Conservation (phyloP, 306 rosid genomes). For the Morella rubra region DNA sequence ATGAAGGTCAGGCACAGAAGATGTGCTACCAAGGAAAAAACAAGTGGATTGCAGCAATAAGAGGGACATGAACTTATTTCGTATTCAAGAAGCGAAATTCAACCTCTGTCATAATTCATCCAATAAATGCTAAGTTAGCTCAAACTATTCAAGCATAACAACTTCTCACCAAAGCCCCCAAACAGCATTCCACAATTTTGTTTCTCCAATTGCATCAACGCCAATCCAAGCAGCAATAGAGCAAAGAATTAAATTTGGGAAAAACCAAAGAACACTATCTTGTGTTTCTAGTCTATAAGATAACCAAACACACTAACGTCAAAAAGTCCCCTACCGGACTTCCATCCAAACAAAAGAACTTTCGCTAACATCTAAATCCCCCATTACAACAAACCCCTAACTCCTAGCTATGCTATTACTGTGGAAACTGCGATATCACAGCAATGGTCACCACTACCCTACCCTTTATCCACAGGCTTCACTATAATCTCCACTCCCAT, state of each 20-base stretch:
- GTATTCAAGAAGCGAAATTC: not conserved
- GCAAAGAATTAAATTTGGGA: slow-evolving; percentile 29
- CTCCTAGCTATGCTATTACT: slow-evolving; percentile 35
- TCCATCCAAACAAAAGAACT: slow-evolving; percentile 26
- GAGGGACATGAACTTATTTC: not conserved
- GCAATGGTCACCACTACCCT: slow-evolving; percentile 14
- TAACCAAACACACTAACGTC: slow-evolving; percentile 24
- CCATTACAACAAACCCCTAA: slow-evolving; percentile 32
- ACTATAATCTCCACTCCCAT: slow-evolving; percentile 13
- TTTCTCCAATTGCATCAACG: slow-evolving; percentile 14
- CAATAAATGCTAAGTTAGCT: slow-evolving; percentile 20
- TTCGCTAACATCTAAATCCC: slow-evolving; percentile 34
- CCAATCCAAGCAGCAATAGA: slow-evolving; percentile 33
- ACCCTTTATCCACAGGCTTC: slow-evolving; percentile 47
- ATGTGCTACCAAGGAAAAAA: not conserved
- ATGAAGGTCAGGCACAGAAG: not conserved
- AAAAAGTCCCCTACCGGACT: slow-evolving; percentile 31
- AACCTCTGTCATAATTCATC: not conserved
- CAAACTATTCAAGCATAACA: slow-evolving; percentile 1
- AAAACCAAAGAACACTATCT: slow-evolving; percentile 11
- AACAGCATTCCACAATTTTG: slow-evolving; percentile 16
- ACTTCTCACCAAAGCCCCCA: slow-evolving; percentile 17
- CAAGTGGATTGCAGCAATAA: not conserved
- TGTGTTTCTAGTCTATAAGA: slow-evolving; percentile 19
- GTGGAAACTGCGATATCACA: slow-evolving; percentile 13